Base-by-base conservation (phyloP, 192 early-diverging fungal species). In the Lobosporangium transversale region DNA sequence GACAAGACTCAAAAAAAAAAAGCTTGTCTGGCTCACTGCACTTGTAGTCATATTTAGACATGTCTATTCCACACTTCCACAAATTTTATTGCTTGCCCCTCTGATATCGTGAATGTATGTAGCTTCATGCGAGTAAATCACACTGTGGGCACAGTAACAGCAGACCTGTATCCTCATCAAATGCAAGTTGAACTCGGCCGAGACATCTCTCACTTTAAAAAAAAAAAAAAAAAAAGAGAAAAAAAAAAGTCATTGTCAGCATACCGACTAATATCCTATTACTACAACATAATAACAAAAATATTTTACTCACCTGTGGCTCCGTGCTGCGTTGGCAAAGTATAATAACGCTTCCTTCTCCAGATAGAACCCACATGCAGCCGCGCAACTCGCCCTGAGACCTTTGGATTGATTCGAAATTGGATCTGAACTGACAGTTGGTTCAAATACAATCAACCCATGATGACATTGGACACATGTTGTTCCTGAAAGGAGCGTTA, bases 381-480 rank as follows among this genome's bases (percentile, higher is more conserved):
- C 24, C 20, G 21, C 20, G 52, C 73, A 76, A 3, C 51, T 20
- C 0, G 63, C 56, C n/a, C 45, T 57, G 7, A 50, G 27, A 14
- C 36, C 56, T 40, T 31, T 55, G 2, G 62, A 15, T 11, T 56
- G 48, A 20, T 35, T 55, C 14, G 30, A 11, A 14, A 26, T 33
- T 8, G 31, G 14, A 14, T 10, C 37, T 10, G 37, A 10, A 7
- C 8, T 10, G 7, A 40, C 10, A 23, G 35, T 8, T 7, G 73
- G 20, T 11, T 76, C 70, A 52, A 73, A 73, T 3, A 31, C 12
- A 17, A 73, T 40, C 3, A 18, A 3, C 15, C 51, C 65, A 7
- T 59, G 57, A 11, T 37, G 64, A 44, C 73, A 76, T 4, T 59
- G 73, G 3, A 62, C 17, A 67, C 73, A 76, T 12, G 63, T 21